Evolutionary conservation across 2,329 filamentous ascomycete species (phyloP), one percentile per base, ranked within the genome.

Genomic region (Colletotrichum theobromicola): DNA sequence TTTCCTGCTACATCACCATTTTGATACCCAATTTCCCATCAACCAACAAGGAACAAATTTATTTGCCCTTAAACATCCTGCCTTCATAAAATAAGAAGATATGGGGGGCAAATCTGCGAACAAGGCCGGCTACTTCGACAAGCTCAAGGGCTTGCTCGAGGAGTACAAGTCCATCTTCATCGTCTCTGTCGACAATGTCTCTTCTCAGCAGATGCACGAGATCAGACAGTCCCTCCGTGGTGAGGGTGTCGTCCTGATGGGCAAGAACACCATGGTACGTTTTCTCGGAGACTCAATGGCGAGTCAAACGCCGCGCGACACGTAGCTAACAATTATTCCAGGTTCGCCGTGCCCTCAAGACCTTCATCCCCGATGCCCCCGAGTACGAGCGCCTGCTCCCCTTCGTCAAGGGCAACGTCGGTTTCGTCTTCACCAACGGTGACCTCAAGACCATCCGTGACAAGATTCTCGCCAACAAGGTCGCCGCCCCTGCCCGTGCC

Each of bases 161-260:
- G 93, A 95, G 87, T 98, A 97, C 94, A 93, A 92, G 87, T 96
- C 94, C 85, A 94, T 98, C 90, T 98, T 99, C 95, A 96, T 99
- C 88, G 96, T 98, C 87, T 85, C 93, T 85, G 94, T 96, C 85
- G 95, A 98, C 95, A 99, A 98, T 99, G 97, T 99, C 93, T 95
- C 94, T 88, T 99, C 97, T 82, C 97, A 99, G 93, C 97, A 99
- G 93, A 99, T 99, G 97, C 97, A 99, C 95, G 97, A 99, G 93
- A 98, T 99, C 88, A 94, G 97, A 87, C 89, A 93, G 84, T 89
- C 95, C 83, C 94, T 99, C 87, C 96, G 97, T 87, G 94, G 93
- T 78, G 89, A 98, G 88, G 96, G 92, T 88, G 94, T 98, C 82
- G 96, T 99, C 82, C 91, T 99, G 89, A 98, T 98, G 97, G 97